Base-by-base conservation (phyloP, 2,329 filamentous ascomycete species). In the Ustulina deusta region DNA sequence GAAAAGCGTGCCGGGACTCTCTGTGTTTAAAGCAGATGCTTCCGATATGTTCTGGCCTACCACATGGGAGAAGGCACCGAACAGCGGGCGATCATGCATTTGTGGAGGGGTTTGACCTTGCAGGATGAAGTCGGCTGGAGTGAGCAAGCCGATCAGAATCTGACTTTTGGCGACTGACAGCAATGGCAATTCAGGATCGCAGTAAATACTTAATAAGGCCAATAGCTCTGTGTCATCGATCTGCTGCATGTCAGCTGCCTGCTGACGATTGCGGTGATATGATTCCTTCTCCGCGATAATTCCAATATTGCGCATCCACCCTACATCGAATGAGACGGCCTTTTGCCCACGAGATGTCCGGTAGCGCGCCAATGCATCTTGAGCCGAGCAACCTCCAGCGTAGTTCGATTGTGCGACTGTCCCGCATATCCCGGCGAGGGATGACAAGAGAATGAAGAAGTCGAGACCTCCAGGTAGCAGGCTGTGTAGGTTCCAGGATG, bases 401-500 rank as follows among this genome's bases (percentile, higher is more conserved):
- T 76, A 76, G 40, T 76, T 77, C 6, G 72, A 73, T 40, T 75
- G 73, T 9, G 67, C 72, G 6, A 70, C 56, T 5, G 66, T 69
- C 9, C 76, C 76, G 29, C 61, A 71, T 48, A 74, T 66, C 20
- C 73, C 73, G 22, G 69, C 68, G 13, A 76, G 66, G 1, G 75
- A 77, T 1, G 75, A 76, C 10, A 77, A 60, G 3, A 76, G 71
- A n/a, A 76, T 57, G 46, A 76, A 76, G 62, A 76, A 76, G 46
- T 75, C 74, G 1, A 77, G 68, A 27, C 71, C 49, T 13, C 56
- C 34, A 3, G 74, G 71, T 2, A 77, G 65, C 4, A 72, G 57
- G 6, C 57, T 48, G 40, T 76, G 73, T 22, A 77, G 49, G 56
- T 72, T 74, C 59, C 70, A 67, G 4, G 72, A 67, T 1, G 73